Evolutionary conservation across 2,329 filamentous ascomycete species (phyloP), one percentile per base, ranked within the genome.

Genomic region (Aspergillus hortae): DNA sequence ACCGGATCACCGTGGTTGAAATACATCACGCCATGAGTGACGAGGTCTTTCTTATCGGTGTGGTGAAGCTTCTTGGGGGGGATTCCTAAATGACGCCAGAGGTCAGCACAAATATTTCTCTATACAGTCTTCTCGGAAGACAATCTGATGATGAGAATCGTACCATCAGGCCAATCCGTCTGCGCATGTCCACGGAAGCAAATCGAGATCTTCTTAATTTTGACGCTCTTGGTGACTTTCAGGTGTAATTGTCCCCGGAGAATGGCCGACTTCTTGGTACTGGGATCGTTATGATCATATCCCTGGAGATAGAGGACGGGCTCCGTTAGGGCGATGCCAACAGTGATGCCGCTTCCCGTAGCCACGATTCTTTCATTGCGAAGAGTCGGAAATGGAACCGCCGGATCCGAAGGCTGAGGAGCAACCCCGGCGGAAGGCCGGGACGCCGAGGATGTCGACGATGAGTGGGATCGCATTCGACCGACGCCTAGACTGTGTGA

Each of bases 121-220:
- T 27, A 27, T 27, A 27, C 25, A 30, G 11, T 43, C 33, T 7
- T 38, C 35, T 38, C 35, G 35, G 35, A 11, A n/a, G 35, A 35
- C 11, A 19, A 19, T 36, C 6, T 27, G 25, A 30, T 30, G 0
- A 38, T 38, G 48, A 23, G 23, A 6, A 5, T 30, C 48, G 21
- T 66, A 82, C 84, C 90, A 75, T 97, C 94, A 14, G 94, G 92
- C 94, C 94, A 99, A 66, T 96, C 91, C 1, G 94, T 97, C 57
- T 88, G 83, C 3, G 91, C 90, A 66, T 85, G 87, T 27, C 92
- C 94, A 38, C 86, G 83, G 61, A 99, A 89, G 63, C 89, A 92
- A 48, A 99, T 78, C 5, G 88, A 91, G 21, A 99, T 83, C 4
- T 90, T 87, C 76, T 96, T 96, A 60, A 99, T 86, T 73, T 99